phyloP scores from a whole-genome alignment of 1,139 yeast species.

The Kurtzmaniella quercitrusa region DNA sequence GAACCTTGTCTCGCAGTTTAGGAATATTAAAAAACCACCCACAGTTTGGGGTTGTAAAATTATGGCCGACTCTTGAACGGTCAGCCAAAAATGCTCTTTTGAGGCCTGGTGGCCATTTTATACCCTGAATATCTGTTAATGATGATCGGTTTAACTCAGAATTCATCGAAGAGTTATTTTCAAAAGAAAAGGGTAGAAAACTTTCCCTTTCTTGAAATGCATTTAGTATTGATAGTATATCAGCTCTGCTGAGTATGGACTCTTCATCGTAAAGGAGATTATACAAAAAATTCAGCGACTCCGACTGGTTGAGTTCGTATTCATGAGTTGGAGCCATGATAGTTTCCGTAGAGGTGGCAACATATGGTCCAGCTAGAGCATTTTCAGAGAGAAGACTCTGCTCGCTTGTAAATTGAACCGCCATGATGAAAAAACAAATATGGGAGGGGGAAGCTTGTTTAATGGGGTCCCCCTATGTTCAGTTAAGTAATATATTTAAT shows the following conservation, averaged over 20 bases:
- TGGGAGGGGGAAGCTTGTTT: no score
- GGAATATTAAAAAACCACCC: constrained; percentile 40
- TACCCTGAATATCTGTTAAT: constrained; percentile 32
- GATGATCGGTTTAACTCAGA: neutral
- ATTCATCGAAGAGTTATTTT: neutral
- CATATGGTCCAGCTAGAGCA: neutral
- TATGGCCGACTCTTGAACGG: constrained; percentile 30
- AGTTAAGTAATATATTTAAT: no score
- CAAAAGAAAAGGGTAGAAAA: constrained; percentile 27
- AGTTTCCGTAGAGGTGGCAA: neutral
- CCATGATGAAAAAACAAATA: constrained; percentile 3
- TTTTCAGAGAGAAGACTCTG: neutral
- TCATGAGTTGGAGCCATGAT: constrained; percentile 18
- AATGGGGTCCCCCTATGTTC: no score
- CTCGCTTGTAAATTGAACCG: constrained; percentile 5
- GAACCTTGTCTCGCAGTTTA: constrained; percentile 28
- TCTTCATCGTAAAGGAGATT: constrained; percentile 38
- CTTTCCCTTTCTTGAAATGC: constrained; percentile 35
- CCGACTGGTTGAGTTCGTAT: constrained; percentile 40
- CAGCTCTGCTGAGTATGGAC: constrained; percentile 31
- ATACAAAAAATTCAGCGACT: constrained; percentile 37
- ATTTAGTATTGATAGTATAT: constrained; percentile 33
- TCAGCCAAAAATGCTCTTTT: constrained; percentile 30
- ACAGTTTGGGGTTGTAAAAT: constrained; percentile 11
- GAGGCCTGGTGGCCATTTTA: constrained; percentile 32